A percentile compares a stretch with the other conserved stretches of the same genome.
phyloP scores from a whole-genome alignment of 441 rosid genomes.

The Pelargonium cotyledonis region DNA sequence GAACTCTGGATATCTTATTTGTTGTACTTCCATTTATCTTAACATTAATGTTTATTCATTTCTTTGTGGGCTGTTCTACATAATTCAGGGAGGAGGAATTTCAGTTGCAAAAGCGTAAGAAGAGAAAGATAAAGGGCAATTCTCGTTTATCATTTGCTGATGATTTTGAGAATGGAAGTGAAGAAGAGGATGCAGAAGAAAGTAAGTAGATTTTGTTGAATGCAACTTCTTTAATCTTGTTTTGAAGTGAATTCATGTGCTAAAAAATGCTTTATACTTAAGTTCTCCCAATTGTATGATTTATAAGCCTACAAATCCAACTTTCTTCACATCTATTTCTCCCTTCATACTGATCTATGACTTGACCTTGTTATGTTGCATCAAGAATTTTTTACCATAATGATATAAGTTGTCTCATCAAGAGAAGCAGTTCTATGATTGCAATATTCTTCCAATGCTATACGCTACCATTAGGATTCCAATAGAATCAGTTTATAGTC shows the following conservation, averaged over 20 bases:
- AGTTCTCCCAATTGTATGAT: neutral
- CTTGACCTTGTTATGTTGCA: neutral
- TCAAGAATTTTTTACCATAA: no score
- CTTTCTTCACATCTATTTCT: neutral
- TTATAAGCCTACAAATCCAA: neutral
- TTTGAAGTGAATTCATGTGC: neutral
- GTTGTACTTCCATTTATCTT: neutral
- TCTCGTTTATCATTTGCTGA: slow-evolving; percentile 78
- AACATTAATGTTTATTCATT: neutral
- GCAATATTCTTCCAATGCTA: no score
- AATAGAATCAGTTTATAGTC: no score
- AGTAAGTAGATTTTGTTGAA: slow-evolving; percentile 34
- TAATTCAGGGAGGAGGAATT: slow-evolving; percentile 76
- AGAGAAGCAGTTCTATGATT: no score
- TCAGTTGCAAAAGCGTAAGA: slow-evolving; percentile 74
- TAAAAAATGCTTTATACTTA: neutral
- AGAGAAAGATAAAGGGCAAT: slow-evolving; percentile 70
- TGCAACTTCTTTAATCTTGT: neutral
- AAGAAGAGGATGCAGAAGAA: slow-evolving; percentile 55
- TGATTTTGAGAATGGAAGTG: slow-evolving; percentile 74
- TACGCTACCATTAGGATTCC: no score
- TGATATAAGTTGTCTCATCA: no score
- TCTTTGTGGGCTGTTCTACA: neutral
- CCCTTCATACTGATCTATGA: neutral
- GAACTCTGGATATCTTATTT: neutral